Percentiles rank a stretch among this genome's conserved stretches.
Evolutionary conservation across 2,329 filamentous ascomycete genomes (phyloP).

Genomic region (Fusarium neocosmosporiellum): DNA sequence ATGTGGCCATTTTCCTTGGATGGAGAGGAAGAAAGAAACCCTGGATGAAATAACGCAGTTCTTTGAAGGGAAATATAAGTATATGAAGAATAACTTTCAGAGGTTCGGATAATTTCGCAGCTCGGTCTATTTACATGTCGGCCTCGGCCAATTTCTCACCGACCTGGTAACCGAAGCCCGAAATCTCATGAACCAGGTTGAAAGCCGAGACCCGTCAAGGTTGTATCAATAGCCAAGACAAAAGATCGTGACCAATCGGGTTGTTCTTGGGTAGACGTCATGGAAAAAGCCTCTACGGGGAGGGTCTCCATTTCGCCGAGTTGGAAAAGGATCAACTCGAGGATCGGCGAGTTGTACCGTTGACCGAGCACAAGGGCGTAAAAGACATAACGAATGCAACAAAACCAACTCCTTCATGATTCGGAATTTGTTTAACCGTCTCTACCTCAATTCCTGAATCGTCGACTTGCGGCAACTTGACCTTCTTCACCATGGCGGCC

Average conservation of each 20-base stretch:
- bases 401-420: too few relatives aligned
- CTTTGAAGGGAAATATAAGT: not conserved
- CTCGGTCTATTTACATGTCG: not conserved
- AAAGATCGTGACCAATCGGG: not conserved
- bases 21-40: not conserved
- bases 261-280: not conserved
- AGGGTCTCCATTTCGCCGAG: not conserved
- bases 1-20: not conserved
- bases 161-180: not conserved
- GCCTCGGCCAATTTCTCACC: not conserved
- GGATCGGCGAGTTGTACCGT: not conserved
- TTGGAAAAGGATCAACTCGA: not conserved
- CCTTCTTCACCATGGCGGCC: not conserved
- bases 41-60: not conserved
- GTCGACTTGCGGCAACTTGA: too few relatives aligned
- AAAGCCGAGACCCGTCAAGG: not conserved
- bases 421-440: too few relatives aligned
- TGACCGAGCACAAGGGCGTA: not conserved
- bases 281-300: not conserved
- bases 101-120: not conserved
- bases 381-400: not conserved
- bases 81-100: not conserved
- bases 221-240: not conserved
- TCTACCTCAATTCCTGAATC: too few relatives aligned
- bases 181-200: not conserved